These are phyloP conservation scores for Fusarium sp. DNA, from an alignment of 2,329 filamentous ascomycete species.

Conservation along the genomic window DNA sequence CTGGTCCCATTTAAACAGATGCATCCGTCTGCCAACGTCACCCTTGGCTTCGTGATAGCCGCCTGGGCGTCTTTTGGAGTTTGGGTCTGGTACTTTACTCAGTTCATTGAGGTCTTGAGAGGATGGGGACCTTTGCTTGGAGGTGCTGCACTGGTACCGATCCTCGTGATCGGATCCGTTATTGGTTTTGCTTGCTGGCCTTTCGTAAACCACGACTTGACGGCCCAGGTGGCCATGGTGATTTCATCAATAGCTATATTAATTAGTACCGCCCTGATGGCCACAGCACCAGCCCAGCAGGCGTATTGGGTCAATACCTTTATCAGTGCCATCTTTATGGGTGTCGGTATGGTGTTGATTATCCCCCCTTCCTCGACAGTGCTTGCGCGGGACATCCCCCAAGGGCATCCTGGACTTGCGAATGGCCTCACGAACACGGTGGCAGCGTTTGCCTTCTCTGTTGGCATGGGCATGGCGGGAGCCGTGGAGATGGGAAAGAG, in stretches of 20 bases:
- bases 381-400: constrained; percentile 33
- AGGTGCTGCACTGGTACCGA: constrained; percentile 38
- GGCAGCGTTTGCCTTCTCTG: constrained; percentile 35
- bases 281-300: constrained; percentile 36
- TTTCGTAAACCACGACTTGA: constrained; percentile 28
- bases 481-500: constrained; percentile 33
- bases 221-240: constrained; percentile 31
- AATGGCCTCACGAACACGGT: constrained; percentile 30
- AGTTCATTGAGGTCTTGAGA: constrained; percentile 38
- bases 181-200: constrained; percentile 31
- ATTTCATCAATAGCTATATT: constrained; percentile 31
- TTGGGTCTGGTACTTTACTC: constrained; percentile 42
- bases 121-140: constrained; percentile 35
- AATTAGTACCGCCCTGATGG: constrained; percentile 37
- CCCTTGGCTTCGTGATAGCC: constrained; percentile 32
- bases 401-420: constrained; percentile 39
- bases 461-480: constrained; percentile 41
- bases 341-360: constrained; percentile 38
- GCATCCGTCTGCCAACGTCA: constrained; percentile 22
- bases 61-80: constrained; percentile 39
- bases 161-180: constrained; percentile 31
- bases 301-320: constrained; percentile 41
- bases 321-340: constrained; percentile 41
- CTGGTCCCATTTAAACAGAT: constrained; percentile 39
- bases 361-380: constrained; percentile 34